Percentiles rank a stretch among this genome's conserved stretches.
Evolutionary conservation across 805 yeast species (phyloP).

Genomic region (Wickerhamiella spandovensis): DNA sequence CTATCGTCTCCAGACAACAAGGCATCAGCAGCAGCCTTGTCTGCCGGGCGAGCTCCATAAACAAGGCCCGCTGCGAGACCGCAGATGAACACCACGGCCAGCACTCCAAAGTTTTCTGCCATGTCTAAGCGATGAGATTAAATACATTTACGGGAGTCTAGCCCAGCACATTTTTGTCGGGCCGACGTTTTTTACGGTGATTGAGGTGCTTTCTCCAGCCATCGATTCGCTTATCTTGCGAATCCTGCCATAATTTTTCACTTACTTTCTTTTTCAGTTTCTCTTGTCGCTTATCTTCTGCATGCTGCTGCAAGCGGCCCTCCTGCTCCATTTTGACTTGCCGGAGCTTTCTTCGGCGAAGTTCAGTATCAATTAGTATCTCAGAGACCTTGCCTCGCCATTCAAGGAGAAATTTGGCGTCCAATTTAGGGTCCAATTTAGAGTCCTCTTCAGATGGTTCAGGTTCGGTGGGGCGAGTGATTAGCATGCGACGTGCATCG

Average conservation of each 20-base stretch:
- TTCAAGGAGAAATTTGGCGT: not conserved
- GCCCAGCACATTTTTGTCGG: not conserved
- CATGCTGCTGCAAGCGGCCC: not conserved
- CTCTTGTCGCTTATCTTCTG: not conserved
- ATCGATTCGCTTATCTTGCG: not conserved
- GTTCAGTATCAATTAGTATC: not conserved
- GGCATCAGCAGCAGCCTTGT: not conserved
- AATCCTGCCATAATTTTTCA: not conserved
- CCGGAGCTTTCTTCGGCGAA: not conserved
- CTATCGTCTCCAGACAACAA: not conserved
- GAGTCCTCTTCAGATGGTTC: no score
- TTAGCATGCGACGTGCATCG: conserved; percentile 30
- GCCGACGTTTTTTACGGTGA: not conserved
- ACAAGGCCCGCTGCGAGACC: conserved; percentile 7
- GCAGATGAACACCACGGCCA: conserved; percentile 2
- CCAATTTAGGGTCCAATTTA: no score
- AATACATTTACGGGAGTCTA: not conserved
- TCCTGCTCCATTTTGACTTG: not conserved
- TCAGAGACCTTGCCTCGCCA: not conserved
- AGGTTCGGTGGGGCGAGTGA: no score
- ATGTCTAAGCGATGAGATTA: not conserved
- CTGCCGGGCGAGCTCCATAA: conserved; percentile 4
- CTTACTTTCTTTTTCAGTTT: not conserved
- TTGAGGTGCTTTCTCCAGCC: not conserved
- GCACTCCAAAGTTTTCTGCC: not conserved